phyloP scores from a whole-genome alignment of 2,329 filamentous ascomycete species.

The Trichocomaceae sp. region DNA sequence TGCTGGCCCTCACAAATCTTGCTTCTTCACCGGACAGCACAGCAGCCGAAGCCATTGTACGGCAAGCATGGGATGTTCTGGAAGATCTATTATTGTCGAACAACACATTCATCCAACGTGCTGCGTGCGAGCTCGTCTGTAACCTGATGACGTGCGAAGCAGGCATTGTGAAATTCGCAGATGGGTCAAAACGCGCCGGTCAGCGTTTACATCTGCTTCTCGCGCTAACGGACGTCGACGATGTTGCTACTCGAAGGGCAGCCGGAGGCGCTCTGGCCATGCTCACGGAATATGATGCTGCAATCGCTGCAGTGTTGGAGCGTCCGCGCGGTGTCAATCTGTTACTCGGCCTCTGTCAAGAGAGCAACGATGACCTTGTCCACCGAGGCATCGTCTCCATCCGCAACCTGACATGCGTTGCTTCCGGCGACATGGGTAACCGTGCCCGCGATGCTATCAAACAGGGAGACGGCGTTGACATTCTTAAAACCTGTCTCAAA shows the following conservation, averaged over 20 bases:
- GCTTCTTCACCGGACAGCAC: conserved; percentile 54
- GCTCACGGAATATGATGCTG: conserved; percentile 69
- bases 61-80: conserved; percentile 64
- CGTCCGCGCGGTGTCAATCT: conserved; percentile 66
- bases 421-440: conserved; percentile 59
- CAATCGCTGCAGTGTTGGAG: conserved; percentile 63
- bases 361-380: conserved; percentile 50
- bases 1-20: conserved; percentile 90
- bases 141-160: conserved; percentile 58
- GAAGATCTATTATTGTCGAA: conserved; percentile 77
- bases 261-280: conserved; percentile 84
- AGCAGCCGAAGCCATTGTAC: conserved; percentile 64
- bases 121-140: conserved; percentile 81
- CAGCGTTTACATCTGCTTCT: conserved; percentile 76
- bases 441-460: conserved; percentile 56
- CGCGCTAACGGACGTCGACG: conserved; percentile 80
- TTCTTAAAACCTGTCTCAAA: conserved; percentile 63
- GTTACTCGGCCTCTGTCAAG: conserved; percentile 72
- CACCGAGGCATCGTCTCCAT: conserved; percentile 69
- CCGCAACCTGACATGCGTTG: conserved; percentile 60
- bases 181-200: conserved; percentile 57
- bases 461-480: conserved; percentile 57
- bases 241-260: conserved; percentile 69
- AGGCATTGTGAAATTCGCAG: conserved; percentile 42
- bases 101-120: conserved; percentile 70